A percentile compares a stretch with the other conserved stretches of the same genome.
These are phyloP conservation scores for Verbascum thapsus DNA, from an alignment of 257 asterid genomes.

Conservation along the genomic window DNA sequence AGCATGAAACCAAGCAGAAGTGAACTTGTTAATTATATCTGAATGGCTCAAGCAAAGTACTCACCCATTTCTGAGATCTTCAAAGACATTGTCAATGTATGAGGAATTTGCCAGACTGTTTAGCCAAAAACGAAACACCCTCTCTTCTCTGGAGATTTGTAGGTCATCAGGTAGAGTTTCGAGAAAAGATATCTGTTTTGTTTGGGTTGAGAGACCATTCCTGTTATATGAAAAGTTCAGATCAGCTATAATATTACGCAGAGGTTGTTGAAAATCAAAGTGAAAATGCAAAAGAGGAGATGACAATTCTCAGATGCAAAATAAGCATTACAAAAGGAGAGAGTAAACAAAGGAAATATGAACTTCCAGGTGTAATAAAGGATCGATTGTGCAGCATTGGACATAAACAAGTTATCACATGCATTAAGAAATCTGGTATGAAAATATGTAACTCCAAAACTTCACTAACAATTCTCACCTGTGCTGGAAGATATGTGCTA, in stretches of 20 bases:
- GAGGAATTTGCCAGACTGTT: constrained; percentile 82
- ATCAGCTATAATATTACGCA: constrained; percentile 26
- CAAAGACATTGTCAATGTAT: constrained; percentile 89
- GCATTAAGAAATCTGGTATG: too few relatives aligned
- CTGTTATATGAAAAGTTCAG: constrained; percentile 40
- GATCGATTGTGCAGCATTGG: constrained; percentile 1
- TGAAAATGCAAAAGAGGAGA: background rate
- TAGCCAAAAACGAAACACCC: constrained; percentile 91
- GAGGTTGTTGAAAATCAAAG: constrained; percentile 9
- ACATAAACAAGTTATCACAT: too few relatives aligned
- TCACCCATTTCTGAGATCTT: constrained; percentile 96
- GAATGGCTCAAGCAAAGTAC: constrained; percentile 26
- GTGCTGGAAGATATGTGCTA: constrained; percentile 96
- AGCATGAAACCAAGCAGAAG: constrained; percentile 7
- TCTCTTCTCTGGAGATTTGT: constrained; percentile 87
- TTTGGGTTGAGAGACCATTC: constrained; percentile 88
- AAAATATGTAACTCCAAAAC: too few relatives aligned
- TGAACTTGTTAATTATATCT: constrained; percentile 15
- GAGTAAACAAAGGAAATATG: background rate
- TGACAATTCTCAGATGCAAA: constrained; percentile 2
- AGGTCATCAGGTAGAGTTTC: constrained; percentile 83
- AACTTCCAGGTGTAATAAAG: constrained; percentile 7
- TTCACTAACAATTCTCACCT: constrained; percentile 48
- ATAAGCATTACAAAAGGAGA: background rate
- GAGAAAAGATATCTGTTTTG: constrained; percentile 78